A percentile compares a stretch with the other conserved stretches of the same genome.
Conservation (phyloP, 2,329 filamentous ascomycete genomes). For the Microthyrium microscopicum region DNA sequence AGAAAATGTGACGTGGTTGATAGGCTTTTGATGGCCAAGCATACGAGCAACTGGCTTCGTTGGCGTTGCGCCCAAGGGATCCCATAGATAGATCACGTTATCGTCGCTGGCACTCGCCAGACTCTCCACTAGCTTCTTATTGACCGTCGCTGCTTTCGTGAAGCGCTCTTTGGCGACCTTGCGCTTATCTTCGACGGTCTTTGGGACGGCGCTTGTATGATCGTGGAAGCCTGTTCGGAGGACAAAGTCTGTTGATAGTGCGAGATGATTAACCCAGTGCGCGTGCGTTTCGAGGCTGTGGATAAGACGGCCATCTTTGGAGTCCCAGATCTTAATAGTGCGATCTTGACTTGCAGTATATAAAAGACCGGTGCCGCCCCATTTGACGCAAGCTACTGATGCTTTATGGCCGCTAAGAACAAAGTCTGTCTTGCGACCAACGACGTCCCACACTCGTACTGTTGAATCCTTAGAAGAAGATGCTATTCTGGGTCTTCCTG, state of each 20-base stretch:
- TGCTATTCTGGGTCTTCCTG: slow-evolving; percentile 61
- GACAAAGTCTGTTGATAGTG: slow-evolving; percentile 82
- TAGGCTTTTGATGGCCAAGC: slow-evolving; percentile 89
- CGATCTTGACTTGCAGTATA: slow-evolving; percentile 61
- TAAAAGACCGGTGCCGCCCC: slow-evolving; percentile 64
- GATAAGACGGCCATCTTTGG: slow-evolving; percentile 58
- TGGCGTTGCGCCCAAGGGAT: slow-evolving; percentile 34
- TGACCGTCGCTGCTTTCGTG: slow-evolving; percentile 63
- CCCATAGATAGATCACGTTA: slow-evolving; percentile 93
- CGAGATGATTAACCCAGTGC: slow-evolving; percentile 92
- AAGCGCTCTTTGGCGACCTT: slow-evolving; percentile 67
- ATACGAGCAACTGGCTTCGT: slow-evolving; percentile 77
- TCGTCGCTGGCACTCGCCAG: slow-evolving; percentile 87
- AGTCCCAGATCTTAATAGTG: slow-evolving; percentile 70
- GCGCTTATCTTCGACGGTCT: slow-evolving; percentile 51
- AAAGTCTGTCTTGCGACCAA: slow-evolving; percentile 61
- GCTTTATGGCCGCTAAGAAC: slow-evolving; percentile 79
- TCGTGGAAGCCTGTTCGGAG: slow-evolving; percentile 77
- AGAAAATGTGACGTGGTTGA: slow-evolving; percentile 90
- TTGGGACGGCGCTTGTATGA: slow-evolving; percentile 55
- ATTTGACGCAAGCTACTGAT: slow-evolving; percentile 77
- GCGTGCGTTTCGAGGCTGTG: slow-evolving; percentile 70
- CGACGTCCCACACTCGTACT: slow-evolving; percentile 70
- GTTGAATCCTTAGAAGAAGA: slow-evolving; percentile 84
- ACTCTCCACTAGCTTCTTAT: slow-evolving; percentile 63